These are phyloP conservation scores for Pontederia paniculata DNA, from an alignment of 176 grass and related monocot species.

Conservation along the genomic window DNA sequence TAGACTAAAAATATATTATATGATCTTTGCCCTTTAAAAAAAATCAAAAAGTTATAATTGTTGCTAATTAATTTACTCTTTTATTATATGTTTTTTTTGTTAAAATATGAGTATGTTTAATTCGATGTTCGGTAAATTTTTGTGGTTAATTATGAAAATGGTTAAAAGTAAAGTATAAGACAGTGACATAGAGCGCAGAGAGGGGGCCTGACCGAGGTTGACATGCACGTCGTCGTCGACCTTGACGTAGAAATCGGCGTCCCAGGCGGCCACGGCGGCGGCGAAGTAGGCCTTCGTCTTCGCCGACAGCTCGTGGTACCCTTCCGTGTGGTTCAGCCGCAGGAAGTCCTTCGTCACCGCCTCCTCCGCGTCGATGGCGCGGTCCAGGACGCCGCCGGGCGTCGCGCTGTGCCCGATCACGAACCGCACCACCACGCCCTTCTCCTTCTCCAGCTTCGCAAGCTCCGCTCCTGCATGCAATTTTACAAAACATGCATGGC, in stretches of 20 bases:
- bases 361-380: slow-evolving; percentile 57
- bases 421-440: slow-evolving; percentile 81
- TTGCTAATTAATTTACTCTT: too few relatives aligned
- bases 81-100: too few relatives aligned
- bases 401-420: slow-evolving; percentile 77
- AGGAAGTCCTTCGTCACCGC: slow-evolving; percentile 65
- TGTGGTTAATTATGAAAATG: too few relatives aligned
- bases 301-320: slow-evolving; percentile 76
- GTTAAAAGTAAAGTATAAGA: too few relatives aligned
- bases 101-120: too few relatives aligned
- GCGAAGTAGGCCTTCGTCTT: slow-evolving; percentile 87
- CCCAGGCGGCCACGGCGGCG: slow-evolving; percentile 68
- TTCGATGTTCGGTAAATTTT: too few relatives aligned
- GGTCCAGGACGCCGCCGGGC: slow-evolving; percentile 40
- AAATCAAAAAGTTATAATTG: too few relatives aligned
- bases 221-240: slow-evolving; percentile 96
- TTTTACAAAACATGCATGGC: neutral
- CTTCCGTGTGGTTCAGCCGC: slow-evolving; percentile 72
- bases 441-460: slow-evolving; percentile 58
- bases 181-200: too few relatives aligned
- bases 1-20: too few relatives aligned
- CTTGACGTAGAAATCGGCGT: slow-evolving; percentile 96
- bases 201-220: slow-evolving; percentile 63
- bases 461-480: slow-evolving; percentile 42
- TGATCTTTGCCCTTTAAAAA: too few relatives aligned